Conservation (phyloP, 2,329 filamentous ascomycete genomes). For the Diaporthe caulivora region DNA sequence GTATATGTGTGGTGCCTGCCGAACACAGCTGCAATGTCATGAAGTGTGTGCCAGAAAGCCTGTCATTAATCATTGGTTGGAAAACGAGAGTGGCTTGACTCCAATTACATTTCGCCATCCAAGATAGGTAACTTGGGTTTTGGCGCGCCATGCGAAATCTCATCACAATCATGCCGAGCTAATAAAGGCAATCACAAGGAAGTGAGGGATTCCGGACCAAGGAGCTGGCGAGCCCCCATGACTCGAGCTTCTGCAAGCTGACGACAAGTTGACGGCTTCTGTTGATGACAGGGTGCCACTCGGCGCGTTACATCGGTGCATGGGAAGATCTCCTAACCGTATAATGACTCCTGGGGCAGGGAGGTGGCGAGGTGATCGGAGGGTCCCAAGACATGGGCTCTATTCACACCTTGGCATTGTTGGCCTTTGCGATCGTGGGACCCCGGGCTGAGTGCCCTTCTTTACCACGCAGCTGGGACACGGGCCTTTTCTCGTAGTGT, state of each 20-base stretch:
- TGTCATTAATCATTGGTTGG: background rate
- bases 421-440: background rate
- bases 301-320: conserved; percentile 24
- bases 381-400: conserved; percentile 3
- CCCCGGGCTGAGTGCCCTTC: background rate
- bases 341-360: background rate
- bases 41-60: background rate
- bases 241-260: conserved; percentile 18
- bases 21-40: background rate
- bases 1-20: background rate
- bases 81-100: background rate
- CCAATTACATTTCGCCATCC: background rate
- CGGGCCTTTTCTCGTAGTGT: background rate
- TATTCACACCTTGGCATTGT: background rate
- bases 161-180: conserved; percentile 21
- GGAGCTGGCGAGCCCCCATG: background rate
- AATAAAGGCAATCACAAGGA: background rate
- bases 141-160: conserved; percentile 5
- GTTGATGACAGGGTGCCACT: background rate
- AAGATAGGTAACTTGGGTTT: background rate
- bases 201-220: background rate
- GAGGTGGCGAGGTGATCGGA: conserved; percentile 25
- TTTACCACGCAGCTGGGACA: conserved; percentile 18
- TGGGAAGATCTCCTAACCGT: conserved; percentile 20
- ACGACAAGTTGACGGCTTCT: conserved; percentile 19